These are phyloP conservation scores for Peronosclerospora sorghi DNA, from an alignment of 352 stramenopile genomes.

Conservation along the genomic window DNA sequence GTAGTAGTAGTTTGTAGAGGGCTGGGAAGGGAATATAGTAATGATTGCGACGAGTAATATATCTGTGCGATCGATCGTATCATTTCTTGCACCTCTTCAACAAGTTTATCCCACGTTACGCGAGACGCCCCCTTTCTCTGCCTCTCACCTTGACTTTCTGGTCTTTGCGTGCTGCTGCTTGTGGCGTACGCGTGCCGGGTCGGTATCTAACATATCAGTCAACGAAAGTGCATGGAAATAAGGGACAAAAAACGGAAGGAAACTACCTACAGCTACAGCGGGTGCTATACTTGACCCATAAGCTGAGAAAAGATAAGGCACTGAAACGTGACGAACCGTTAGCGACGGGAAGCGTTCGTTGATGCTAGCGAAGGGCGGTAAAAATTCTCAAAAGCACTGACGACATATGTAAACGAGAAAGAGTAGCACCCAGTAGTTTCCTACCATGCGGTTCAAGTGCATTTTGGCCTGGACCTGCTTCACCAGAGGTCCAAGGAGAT, in stretches of 20 bases:
- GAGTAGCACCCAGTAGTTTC: slow-evolving; percentile 26
- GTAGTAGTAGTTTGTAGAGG: too few species aligned
- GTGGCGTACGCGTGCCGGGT: slow-evolving; percentile 44
- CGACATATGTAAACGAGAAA: slow-evolving; percentile 20
- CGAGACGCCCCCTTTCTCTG: too few species aligned
- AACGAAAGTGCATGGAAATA: slow-evolving; percentile 1
- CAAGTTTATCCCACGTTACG: too few species aligned
- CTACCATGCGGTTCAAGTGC: slow-evolving; percentile 44
- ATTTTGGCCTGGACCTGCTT: slow-evolving; percentile 9
- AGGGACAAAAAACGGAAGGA: too few species aligned
- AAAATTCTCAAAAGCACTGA: slow-evolving; percentile 21
- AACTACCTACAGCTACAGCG: too few species aligned
- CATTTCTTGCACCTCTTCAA: too few species aligned
- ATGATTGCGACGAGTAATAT: too few species aligned
- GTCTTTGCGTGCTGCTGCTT: slow-evolving; percentile 45
- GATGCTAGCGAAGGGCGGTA: slow-evolving; percentile 17
- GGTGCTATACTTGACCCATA: slow-evolving; percentile 4
- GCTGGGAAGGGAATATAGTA: too few species aligned
- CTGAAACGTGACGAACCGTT: slow-evolving; percentile 30
- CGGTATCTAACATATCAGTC: too few species aligned
- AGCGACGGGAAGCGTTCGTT: slow-evolving; percentile 26
- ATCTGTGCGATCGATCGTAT: too few species aligned
- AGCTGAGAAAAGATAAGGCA: slow-evolving; percentile 2
- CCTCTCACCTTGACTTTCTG: too few species aligned
- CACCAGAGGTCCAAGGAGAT: slow-evolving; percentile 12